Conservation (phyloP, 805 yeast species). For the Saccharomycopsis lassenensis region DNA sequence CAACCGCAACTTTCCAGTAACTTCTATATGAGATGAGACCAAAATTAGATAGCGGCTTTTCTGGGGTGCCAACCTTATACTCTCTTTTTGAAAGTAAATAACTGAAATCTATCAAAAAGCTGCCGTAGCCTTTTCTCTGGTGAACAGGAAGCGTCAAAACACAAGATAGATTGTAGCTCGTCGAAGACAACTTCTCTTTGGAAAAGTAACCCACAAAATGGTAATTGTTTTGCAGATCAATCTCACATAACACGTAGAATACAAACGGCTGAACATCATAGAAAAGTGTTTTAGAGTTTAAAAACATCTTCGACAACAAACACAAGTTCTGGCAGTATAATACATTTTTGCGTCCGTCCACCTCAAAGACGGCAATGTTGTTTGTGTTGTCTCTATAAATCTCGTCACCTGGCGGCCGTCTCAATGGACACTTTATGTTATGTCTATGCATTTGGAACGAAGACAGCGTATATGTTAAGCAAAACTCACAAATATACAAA, state of each 20-base stretch:
- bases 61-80: constrained; percentile 82
- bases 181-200: constrained; percentile 64
- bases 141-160: constrained; percentile 80
- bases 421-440: constrained; percentile 55
- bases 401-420: constrained; percentile 92
- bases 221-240: constrained; percentile 37
- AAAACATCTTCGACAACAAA: constrained; percentile 74
- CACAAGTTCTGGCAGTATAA: constrained; percentile 85
- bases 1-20: constrained; percentile 69
- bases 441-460: constrained; percentile 63
- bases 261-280: constrained; percentile 94
- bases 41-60: constrained; percentile 87
- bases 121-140: constrained; percentile 86
- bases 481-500: constrained; percentile 72
- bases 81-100: constrained; percentile 70
- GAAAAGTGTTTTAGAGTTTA: constrained; percentile 84
- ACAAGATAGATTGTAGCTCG: constrained; percentile 80
- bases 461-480: constrained; percentile 69
- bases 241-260: constrained; percentile 75
- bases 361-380: constrained; percentile 69
- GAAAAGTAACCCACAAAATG: constrained; percentile 93
- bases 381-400: constrained; percentile 64
- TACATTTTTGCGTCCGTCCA: constrained; percentile 80
- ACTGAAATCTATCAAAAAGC: constrained; percentile 78
- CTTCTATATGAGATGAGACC: constrained; percentile 76